These are phyloP conservation scores for Pestalotiopsis sp. DNA, from an alignment of 2,329 filamentous ascomycete genomes.

Conservation along the genomic window DNA sequence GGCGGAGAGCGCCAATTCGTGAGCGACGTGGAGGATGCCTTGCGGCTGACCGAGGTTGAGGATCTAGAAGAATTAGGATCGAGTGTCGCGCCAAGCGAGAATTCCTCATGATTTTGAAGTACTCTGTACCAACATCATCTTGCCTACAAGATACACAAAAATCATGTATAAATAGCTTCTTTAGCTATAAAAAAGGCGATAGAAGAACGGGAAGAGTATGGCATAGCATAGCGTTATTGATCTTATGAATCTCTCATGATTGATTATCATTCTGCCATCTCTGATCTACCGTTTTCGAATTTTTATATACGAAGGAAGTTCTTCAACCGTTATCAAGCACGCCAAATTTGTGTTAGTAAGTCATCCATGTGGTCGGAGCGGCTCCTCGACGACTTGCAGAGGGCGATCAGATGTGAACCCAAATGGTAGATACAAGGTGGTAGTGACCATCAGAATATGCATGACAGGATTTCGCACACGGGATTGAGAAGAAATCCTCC, in stretches of 20 bases:
- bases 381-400: no score
- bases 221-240: background rate
- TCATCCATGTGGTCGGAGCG: no score
- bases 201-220: background rate
- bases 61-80: constrained; percentile 25
- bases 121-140: background rate
- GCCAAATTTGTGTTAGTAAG: no score
- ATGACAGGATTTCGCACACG: no score
- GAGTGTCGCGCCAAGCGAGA: constrained; percentile 11
- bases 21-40: constrained; percentile 78
- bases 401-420: no score
- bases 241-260: background rate
- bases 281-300: background rate
- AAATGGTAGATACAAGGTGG: no score
- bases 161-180: background rate
- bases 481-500: no score
- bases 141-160: background rate
- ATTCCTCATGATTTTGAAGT: background rate
- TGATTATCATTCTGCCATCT: background rate
- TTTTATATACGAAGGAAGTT: no score
- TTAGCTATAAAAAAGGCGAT: background rate
- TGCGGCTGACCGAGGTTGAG: constrained; percentile 78
- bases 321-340: no score
- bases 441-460: no score
- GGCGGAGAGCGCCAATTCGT: constrained; percentile 82